Evolutionary conservation across 2,329 filamentous ascomycete genomes (phyloP).

Genomic region (Sporothrix brasiliensis): DNA sequence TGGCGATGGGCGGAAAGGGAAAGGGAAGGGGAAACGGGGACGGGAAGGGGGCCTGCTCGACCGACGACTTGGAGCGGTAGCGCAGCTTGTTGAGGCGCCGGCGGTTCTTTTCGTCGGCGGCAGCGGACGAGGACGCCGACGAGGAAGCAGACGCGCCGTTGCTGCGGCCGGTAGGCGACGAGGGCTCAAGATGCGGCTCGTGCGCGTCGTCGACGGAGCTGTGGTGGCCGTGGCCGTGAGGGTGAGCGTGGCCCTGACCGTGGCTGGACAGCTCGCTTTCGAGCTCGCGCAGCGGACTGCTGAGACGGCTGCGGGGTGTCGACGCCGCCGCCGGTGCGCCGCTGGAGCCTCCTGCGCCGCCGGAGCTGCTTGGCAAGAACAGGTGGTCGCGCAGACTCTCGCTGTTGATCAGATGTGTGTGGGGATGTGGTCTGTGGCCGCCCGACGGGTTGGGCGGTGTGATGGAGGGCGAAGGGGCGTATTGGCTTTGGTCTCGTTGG

Average conservation of each 20-base stretch:
- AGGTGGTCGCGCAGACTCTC: constrained; percentile 31
- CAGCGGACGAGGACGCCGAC: background rate
- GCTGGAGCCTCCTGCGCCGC: constrained; percentile 3
- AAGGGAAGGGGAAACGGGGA: background rate
- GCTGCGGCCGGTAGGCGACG: background rate
- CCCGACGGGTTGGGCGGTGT: background rate
- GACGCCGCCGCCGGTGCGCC: background rate
- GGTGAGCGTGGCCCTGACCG: too few relatives aligned
- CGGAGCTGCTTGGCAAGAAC: constrained; percentile 9
- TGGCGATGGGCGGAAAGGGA: background rate
- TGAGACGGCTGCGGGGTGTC: constrained; percentile 11
- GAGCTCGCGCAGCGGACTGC: constrained; percentile 21
- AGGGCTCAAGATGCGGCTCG: background rate
- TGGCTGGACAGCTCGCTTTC: too few relatives aligned
- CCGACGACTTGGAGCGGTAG: constrained; percentile 22
- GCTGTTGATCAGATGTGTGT: constrained; percentile 13
- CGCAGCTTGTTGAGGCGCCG: constrained; percentile 24
- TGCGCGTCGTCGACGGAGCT: background rate
- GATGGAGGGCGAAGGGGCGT: background rate
- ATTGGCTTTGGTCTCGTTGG: background rate
- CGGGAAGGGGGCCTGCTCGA: background rate
- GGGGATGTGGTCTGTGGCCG: background rate
- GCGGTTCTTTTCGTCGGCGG: constrained; percentile 5
- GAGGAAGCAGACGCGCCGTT: background rate
- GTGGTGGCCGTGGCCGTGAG: background rate